Percentiles rank a stretch among this genome's conserved stretches.
These are phyloP conservation scores for Firmiana major DNA, from an alignment of 345 rosid species.

Conservation along the genomic window DNA sequence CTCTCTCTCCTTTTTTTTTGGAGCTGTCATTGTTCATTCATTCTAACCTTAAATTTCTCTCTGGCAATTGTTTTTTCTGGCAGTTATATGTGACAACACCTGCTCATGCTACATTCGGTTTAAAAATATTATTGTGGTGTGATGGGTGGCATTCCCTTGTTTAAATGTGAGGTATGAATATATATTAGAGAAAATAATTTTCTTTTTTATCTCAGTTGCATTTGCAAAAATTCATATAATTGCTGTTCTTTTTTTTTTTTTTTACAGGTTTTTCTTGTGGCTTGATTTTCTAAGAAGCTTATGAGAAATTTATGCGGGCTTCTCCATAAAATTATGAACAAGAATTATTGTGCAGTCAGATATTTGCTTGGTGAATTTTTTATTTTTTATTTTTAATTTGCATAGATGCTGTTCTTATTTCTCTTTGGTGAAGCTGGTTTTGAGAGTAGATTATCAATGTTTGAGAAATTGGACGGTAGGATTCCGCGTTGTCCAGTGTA, in stretches of 20 bases:
- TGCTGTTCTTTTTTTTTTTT: conserved; percentile 9
- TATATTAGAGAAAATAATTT: background rate
- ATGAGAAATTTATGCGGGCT: conserved; percentile 35
- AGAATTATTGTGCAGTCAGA: conserved; percentile 37
- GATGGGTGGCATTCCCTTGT: conserved; percentile 57
- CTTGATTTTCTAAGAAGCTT: conserved; percentile 45
- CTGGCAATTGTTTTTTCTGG: conserved; percentile 10
- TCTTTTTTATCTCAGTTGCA: background rate
- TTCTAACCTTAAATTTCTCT: background rate
- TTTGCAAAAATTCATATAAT: conserved; percentile 1
- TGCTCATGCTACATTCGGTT: conserved; percentile 57
- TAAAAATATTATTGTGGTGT: conserved; percentile 48
- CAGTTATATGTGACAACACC: conserved; percentile 47
- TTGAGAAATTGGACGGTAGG: background rate
- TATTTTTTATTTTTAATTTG: conserved; percentile 8
- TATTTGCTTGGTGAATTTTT: conserved; percentile 22
- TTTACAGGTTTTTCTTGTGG: conserved; percentile 49
- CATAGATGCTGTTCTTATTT: conserved; percentile 16
- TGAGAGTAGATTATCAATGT: background rate
- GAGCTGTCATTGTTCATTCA: background rate
- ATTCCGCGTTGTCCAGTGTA: background rate
- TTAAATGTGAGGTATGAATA: conserved; percentile 48
- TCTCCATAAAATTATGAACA: conserved; percentile 27
- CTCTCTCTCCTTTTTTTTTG: background rate
- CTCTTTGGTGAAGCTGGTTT: conserved; percentile 8